Evolutionary conservation across 305 asterid species (phyloP).

Genomic region (Fraxinus nigra): DNA sequence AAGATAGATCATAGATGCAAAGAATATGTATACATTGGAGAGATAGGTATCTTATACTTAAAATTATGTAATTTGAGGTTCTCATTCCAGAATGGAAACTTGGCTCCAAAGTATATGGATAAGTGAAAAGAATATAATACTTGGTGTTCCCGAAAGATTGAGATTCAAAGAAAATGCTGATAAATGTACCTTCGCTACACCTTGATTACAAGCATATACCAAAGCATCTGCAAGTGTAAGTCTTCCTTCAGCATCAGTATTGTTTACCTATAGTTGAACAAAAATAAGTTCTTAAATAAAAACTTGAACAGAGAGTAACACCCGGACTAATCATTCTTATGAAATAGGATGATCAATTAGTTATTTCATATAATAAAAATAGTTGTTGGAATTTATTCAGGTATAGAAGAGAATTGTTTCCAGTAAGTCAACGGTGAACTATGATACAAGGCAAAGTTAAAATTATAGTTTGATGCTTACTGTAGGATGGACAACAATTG

Average conservation of each 20-base stretch:
- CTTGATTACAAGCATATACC: conserved; percentile 74
- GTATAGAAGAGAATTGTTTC: background rate
- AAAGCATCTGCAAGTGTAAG: conserved; percentile 42
- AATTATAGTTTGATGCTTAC: background rate
- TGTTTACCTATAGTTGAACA: conserved; percentile 58
- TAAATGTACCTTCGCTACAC: conserved; percentile 79
- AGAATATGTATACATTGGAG: background rate
- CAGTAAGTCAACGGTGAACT: background rate
- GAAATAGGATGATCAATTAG: background rate
- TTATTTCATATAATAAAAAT: background rate
- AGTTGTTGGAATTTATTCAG: background rate
- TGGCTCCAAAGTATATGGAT: background rate
- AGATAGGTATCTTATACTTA: background rate
- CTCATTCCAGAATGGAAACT: background rate
- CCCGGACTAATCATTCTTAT: background rate
- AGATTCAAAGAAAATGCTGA: conserved; percentile 7
- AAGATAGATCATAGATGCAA: background rate
- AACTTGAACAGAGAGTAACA: background rate
- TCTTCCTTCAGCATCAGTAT: conserved; percentile 97
- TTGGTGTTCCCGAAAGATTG: background rate
- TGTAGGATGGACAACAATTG: background rate
- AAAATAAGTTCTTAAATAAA: background rate
- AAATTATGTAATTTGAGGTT: background rate
- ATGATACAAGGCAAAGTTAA: background rate
- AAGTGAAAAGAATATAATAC: background rate